phyloP scores from a whole-genome alignment of 495 filamentous ascomycete species.

The Penicillium nucicola region DNA sequence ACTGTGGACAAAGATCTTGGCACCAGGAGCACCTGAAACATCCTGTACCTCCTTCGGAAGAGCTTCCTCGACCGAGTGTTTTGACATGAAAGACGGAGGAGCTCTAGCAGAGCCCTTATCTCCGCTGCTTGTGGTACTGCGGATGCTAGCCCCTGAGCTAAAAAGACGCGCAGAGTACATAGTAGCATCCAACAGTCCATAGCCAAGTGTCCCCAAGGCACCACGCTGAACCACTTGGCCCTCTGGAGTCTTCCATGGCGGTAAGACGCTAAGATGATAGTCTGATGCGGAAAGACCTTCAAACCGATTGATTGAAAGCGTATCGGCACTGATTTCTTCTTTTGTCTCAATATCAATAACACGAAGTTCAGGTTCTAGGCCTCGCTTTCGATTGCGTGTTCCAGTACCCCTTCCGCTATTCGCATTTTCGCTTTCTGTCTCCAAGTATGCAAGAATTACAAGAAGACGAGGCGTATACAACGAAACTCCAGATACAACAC shows the following conservation, averaged over 20 bases:
- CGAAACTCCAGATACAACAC: conserved; percentile 93
- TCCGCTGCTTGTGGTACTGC: conserved; percentile 64
- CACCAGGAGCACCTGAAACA: conserved; percentile 56
- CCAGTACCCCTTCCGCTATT: conserved; percentile 34
- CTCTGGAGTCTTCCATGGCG: conserved; percentile 60
- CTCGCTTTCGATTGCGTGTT: conserved; percentile 66
- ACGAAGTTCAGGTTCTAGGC: conserved; percentile 80
- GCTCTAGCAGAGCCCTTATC: conserved; percentile 47
- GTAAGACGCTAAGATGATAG: conserved; percentile 84
- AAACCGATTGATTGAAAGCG: conserved; percentile 76
- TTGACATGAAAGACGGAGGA: conserved; percentile 41
- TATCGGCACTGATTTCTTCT: conserved; percentile 78
- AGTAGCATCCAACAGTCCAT: conserved; percentile 72
- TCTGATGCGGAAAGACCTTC: conserved; percentile 84
- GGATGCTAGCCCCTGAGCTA: conserved; percentile 79
- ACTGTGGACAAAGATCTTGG: conserved; percentile 94
- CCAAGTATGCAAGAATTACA: conserved; percentile 85
- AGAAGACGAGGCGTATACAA: conserved; percentile 91
- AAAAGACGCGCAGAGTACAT: conserved; percentile 82
- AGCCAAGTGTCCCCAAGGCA: conserved; percentile 62
- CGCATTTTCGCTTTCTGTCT: conserved; percentile 57
- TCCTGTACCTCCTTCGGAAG: conserved; percentile 42
- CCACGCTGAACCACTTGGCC: conserved; percentile 59
- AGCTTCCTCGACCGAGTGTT: conserved; percentile 25
- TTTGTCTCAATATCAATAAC: conserved; percentile 82